Percentiles rank a stretch among this genome's conserved stretches.
Evolutionary conservation across 352 stramenopile species (phyloP).

Genomic region (Phytophthora palmivora): DNA sequence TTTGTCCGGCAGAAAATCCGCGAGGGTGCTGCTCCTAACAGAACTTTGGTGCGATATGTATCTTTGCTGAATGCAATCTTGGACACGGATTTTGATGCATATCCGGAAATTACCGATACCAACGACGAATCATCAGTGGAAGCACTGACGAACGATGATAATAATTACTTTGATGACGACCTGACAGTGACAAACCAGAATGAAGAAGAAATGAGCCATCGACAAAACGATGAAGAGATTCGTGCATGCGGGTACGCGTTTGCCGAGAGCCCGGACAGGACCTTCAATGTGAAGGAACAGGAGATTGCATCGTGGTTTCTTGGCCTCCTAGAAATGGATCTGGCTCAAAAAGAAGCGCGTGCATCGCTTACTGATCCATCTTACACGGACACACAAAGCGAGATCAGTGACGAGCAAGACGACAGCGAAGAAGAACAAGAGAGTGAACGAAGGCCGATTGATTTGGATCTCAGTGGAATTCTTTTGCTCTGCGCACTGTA

Average conservation of each 20-base stretch:
- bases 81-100: conserved; percentile 76
- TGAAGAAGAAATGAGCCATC: conserved; percentile 26
- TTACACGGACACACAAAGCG: background rate
- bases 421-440: conserved; percentile 45
- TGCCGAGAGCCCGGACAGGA: conserved; percentile 28
- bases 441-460: conserved; percentile 61
- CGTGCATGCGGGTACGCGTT: conserved; percentile 29
- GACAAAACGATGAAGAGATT: conserved; percentile 33
- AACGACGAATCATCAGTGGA: conserved; percentile 14
- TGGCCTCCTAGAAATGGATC: conserved; percentile 67
- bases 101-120: conserved; percentile 40
- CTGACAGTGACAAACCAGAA: conserved; percentile 30
- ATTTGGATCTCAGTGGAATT: conserved; percentile 79
- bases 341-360: conserved; percentile 41
- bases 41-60: conserved; percentile 64
- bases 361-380: conserved; percentile 15
- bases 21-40: conserved; percentile 72
- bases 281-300: conserved; percentile 61
- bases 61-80: conserved; percentile 70
- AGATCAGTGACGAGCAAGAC: conserved; percentile 20
- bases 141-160: background rate
- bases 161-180: conserved; percentile 9
- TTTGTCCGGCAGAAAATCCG: conserved; percentile 74
- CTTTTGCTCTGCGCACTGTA: conserved; percentile 80
- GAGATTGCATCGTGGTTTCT: conserved; percentile 80